Conservation (phyloP, 2,329 filamentous ascomycete genomes). For the Trichophyton verrucosum region DNA sequence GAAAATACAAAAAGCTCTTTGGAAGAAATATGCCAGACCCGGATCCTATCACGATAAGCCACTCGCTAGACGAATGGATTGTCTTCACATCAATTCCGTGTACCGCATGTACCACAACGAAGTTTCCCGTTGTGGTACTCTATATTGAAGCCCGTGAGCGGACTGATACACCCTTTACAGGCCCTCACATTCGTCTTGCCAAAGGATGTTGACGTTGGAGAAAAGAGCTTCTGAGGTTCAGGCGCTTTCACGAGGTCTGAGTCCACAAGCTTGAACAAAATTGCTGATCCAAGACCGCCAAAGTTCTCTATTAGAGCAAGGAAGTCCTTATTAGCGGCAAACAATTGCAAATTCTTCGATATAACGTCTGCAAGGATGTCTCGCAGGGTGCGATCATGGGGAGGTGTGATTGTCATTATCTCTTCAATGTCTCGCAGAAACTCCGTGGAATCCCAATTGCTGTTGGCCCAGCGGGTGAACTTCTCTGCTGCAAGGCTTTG, state of each 20-base stretch:
- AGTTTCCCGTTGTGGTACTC: background rate
- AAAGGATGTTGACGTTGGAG: no score
- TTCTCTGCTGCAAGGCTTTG: background rate
- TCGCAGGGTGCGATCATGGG: background rate
- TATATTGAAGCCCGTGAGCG: background rate
- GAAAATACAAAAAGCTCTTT: no score
- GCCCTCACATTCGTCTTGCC: background rate
- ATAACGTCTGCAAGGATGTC: background rate
- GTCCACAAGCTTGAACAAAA: background rate
- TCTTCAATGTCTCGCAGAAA: background rate
- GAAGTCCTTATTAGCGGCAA: background rate
- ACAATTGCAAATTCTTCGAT: background rate
- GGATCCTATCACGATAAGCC: background rate
- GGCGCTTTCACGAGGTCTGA: background rate
- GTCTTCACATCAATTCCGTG: background rate
- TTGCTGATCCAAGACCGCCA: background rate
- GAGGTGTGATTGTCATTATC: background rate
- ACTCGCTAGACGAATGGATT: background rate
- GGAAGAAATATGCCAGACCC: no score
- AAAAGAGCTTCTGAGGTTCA: no score
- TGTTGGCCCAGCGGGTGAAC: background rate
- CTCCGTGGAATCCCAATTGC: background rate
- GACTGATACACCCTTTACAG: background rate
- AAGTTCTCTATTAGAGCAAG: background rate
- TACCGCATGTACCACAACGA: background rate